phyloP scores from a whole-genome alignment of 2,329 filamentous ascomycete genomes.

The Pleochaeta shiraiana region DNA sequence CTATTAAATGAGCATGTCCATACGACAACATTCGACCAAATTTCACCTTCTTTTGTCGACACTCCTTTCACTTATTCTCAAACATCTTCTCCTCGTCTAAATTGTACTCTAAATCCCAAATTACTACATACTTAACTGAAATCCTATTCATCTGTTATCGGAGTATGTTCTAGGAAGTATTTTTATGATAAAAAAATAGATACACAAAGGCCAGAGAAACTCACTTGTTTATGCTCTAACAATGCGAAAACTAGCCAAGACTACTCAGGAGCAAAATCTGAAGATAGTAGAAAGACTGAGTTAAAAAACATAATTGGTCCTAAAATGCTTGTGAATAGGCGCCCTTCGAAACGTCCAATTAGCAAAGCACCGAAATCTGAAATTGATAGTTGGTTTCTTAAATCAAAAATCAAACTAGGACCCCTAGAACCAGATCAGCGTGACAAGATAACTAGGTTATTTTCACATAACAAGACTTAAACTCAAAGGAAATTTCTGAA shows the following conservation, averaged over 20 bases:
- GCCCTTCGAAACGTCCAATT: background rate
- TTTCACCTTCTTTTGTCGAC: background rate
- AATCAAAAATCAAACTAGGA: background rate
- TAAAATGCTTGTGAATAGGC: background rate
- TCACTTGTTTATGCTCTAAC: background rate
- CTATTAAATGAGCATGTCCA: too few relatives aligned
- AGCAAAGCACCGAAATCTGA: background rate
- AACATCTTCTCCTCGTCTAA: background rate
- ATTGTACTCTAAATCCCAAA: background rate
- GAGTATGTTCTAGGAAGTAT: background rate
- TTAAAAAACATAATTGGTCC: background rate
- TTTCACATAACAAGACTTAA: background rate
- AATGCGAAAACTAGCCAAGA: background rate
- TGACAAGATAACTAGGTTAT: background rate
- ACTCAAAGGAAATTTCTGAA: too few relatives aligned
- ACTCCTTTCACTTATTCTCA: background rate
- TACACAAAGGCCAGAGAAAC: background rate
- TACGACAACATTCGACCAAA: background rate
- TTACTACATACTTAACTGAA: background rate
- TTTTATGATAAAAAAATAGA: background rate
- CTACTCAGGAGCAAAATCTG: background rate
- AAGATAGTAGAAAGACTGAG: background rate
- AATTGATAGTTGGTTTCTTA: background rate
- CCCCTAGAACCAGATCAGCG: background rate
- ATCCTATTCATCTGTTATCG: background rate